Conservation (phyloP, 1,284 basidiomycete species). For the Marasmius oreades region DNA sequence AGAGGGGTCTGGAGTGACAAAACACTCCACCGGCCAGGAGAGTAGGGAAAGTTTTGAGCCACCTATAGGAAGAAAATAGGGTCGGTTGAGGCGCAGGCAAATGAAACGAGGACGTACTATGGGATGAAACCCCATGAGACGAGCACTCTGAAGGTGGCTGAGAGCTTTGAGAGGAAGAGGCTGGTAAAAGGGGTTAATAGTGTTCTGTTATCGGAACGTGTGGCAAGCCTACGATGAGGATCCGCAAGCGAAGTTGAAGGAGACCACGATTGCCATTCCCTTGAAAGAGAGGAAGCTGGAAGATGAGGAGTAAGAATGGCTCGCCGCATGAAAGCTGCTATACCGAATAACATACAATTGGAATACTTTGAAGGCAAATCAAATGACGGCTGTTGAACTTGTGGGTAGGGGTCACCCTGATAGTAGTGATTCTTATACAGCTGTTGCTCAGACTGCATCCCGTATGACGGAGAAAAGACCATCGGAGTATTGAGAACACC, state of each 20-base stretch:
- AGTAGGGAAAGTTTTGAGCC: not conserved
- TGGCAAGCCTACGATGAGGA: too few relatives aligned
- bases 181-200: too few relatives aligned
- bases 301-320: not conserved
- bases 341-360: not conserved
- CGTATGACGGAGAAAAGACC: not conserved
- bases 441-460: not conserved
- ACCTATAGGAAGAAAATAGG: not conserved
- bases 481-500: not conserved
- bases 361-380: not conserved
- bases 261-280: not conserved
- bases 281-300: not conserved
- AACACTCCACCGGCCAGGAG: constrained; percentile 13
- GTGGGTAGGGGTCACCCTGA: not conserved
- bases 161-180: too few relatives aligned
- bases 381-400: not conserved
- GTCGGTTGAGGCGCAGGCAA: not conserved
- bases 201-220: too few relatives aligned
- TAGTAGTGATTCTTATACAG: not conserved
- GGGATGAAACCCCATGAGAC: not conserved
- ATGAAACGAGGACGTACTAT: not conserved
- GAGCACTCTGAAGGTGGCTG: not conserved
- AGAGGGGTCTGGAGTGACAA: constrained; percentile 7
- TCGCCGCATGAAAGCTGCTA: not conserved
- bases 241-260: not conserved